Conservation (phyloP, 73 alveolate species). For the Uronychia binucleata region DNA sequence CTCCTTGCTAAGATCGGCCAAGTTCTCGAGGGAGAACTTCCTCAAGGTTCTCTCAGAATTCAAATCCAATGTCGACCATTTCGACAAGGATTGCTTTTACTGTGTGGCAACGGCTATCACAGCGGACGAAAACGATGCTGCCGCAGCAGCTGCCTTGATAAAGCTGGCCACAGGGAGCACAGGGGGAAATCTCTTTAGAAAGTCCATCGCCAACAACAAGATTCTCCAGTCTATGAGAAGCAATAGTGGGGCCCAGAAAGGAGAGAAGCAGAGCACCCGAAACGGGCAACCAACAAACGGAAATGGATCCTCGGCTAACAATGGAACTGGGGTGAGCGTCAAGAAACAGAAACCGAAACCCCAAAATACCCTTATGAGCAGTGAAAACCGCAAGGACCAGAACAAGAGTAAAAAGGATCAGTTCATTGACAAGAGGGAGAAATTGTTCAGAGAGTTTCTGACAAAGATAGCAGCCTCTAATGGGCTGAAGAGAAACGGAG, state of each 20-base stretch:
- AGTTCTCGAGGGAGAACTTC: not conserved
- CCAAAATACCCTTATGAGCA: too few relatives aligned
- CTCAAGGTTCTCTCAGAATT: not conserved
- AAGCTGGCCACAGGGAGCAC: not conserved
- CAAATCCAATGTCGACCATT: not conserved
- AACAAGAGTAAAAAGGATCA: too few relatives aligned
- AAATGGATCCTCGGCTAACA: not conserved
- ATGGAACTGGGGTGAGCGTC: too few relatives aligned
- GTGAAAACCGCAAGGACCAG: too few relatives aligned
- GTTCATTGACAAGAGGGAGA: conserved; percentile 31
- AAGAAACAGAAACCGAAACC: too few relatives aligned
- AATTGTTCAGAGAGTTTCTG: conserved; percentile 36
- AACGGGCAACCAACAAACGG: not conserved
- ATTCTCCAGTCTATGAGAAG: not conserved
- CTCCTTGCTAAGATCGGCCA: not conserved
- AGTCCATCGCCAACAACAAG: not conserved
- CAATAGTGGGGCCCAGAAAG: not conserved
- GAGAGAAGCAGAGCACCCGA: not conserved
- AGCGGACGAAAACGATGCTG: not conserved
- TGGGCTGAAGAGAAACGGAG: not conserved
- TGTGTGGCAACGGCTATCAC: not conserved
- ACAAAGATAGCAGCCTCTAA: not conserved
- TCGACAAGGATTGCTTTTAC: not conserved
- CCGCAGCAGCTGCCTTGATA: not conserved
- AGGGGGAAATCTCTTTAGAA: not conserved